Evolutionary conservation across 2,329 filamentous ascomycete genomes (phyloP), one percentile per base, ranked within the genome.

Genomic region (Macrophomina phaseolina): DNA sequence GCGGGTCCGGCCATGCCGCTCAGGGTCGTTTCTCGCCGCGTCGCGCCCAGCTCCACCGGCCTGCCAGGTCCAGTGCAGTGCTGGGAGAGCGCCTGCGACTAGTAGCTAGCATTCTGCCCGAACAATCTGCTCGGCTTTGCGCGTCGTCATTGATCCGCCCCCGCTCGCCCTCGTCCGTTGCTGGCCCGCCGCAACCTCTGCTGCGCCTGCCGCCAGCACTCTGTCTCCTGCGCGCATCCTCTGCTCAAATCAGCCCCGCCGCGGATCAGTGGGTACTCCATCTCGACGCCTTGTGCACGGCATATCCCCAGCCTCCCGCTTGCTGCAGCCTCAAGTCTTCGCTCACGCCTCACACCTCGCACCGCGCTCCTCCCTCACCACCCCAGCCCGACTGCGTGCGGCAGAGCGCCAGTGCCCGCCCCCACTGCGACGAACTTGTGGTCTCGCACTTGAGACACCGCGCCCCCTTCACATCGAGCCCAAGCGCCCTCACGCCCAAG

Each of bases 261-360:
- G 55, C 58, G 65, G 65, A 67, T 67, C 65, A 67, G 65, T 67
- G 65, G 65, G 49, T 67, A 62, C 58, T 49, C 45, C 65, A 49
- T 66, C 55, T 52, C 34, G 53, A 42, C 12, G 64, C 55, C 56
- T 46, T 42, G 48, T 38, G 56, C 63, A 58, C 63, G 34, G 52
- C 58, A 46, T 38, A 38, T 66, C 56, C 52, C 65, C 65, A 67
- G 49, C 65, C 42, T 67, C 65, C 58, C 55, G 36, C 45, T 40
- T 40, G 58, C 49, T 40, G 63, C 56, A 61, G 56, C 40, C 56
- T 46, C 56, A 48, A 61, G 40, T 34, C 56, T 46, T 45, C 38
- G 56, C 56, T 61, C 56, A 61, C 56, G 40, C 30, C 40, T 51
- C 18, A 34, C 23, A 36, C 53, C 51, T 40, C 53, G 48, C 55